A percentile compares a stretch with the other conserved stretches of the same genome.
Evolutionary conservation across 257 asterid genomes (phyloP).

Genomic region (Marsdenia floribunda): DNA sequence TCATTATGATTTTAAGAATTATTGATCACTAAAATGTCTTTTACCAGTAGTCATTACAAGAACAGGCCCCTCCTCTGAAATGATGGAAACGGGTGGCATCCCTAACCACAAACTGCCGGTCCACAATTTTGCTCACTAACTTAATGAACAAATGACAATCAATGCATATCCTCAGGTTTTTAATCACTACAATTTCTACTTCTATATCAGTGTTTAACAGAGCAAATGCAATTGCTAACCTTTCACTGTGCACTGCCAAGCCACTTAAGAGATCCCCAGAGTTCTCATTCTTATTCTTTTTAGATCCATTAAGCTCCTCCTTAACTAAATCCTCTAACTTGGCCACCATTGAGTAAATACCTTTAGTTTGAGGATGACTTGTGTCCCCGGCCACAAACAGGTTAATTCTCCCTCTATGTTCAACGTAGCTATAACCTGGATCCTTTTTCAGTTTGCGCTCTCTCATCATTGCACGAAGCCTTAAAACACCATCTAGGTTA

Average conservation of each 20-base stretch:
- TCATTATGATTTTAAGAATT: background rate
- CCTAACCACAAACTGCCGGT: conserved; percentile 59
- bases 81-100: conserved; percentile 94
- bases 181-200: conserved; percentile 58
- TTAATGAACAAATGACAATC: conserved; percentile 76
- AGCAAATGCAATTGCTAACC: conserved; percentile 83
- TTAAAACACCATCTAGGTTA: conserved; percentile 50
- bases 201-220: conserved; percentile 36
- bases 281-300: conserved; percentile 13
- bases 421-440: conserved; percentile 82
- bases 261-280: conserved; percentile 21
- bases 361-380: conserved; percentile 49
- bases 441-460: conserved; percentile 67
- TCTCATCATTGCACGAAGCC: conserved; percentile 65
- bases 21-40: conserved; percentile 3
- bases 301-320: conserved; percentile 9
- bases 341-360: conserved; percentile 43
- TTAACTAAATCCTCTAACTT: conserved; percentile 41
- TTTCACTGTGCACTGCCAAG: conserved; percentile 62
- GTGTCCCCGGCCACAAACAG: conserved; percentile 73
- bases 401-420: conserved; percentile 51
- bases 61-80: conserved; percentile 65
- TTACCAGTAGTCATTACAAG: conserved; percentile 91
- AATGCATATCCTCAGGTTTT: conserved; percentile 78
- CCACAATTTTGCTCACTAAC: conserved; percentile 45